Evolutionary conservation across 169 alveolate genomes (phyloP), one percentile per base, ranked within the genome.

Genomic region (Eimeria acervulina): DNA sequence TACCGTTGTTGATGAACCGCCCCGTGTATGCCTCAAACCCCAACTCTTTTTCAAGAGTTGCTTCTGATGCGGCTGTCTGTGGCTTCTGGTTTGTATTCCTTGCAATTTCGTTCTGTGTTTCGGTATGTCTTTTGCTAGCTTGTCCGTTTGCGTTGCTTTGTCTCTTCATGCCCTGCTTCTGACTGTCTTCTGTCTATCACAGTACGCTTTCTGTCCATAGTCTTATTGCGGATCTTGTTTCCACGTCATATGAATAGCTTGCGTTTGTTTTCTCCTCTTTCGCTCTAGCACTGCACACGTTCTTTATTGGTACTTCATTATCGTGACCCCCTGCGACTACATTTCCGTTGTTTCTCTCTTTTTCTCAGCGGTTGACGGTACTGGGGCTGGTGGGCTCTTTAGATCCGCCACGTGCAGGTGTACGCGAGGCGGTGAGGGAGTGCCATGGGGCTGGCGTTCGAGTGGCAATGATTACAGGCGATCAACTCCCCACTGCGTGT

Each of bases 391-490:
- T 98, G 36, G 99, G 99, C 66, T 97, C 98, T 94, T 97, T 99
- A 93, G 99, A 99, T 97, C 99, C 99, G 40, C 99, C 99, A 8
- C 98, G 99, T 87, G 98, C 97, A 15, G 99, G 99, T n/a, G 99
- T 99, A 51, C 99, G 99, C 94, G 99, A 97, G 74, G 99, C 99
- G 55, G 99, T 99, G 33, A 97, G 97, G 85, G 97, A 98, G 28
- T 99, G 99, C 85, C 96, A 98, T 66, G 98, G 96, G 74, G 99
- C 99, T 12, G 99, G 99, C 42, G 99, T 99, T 51, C 98, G 99
- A 12, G 99, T 99, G 23, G 98, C 99, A 80, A 99, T 99, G 99
- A 99, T 99, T 74, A 99, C 99, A n/a, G 99, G 99, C 31, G 99
- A 99, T 97, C 99, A 99, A 98, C 98, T 97, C 95, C 97, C 98